phyloP scores from a whole-genome alignment of 306 rosid genomes.

The Senna siamea region DNA sequence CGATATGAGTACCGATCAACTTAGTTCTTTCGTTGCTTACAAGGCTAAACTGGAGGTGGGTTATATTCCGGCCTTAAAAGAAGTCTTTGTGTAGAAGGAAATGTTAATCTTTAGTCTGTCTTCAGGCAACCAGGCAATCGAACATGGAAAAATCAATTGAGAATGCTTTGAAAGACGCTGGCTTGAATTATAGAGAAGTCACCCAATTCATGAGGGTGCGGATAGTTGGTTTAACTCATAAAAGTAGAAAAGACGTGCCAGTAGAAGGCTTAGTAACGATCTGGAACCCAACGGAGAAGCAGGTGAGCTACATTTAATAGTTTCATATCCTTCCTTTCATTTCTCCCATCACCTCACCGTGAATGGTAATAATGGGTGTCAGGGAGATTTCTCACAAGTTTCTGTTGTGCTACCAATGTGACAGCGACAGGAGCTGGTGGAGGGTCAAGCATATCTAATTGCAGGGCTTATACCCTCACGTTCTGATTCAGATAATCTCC shows the following conservation, averaged over 20 bases:
- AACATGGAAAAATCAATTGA: constrained; percentile 70
- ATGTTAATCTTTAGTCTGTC: constrained; percentile 42
- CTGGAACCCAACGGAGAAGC: constrained; percentile 88
- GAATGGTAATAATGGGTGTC: constrained; percentile 7
- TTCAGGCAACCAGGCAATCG: constrained; percentile 72
- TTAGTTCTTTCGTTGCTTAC: constrained; percentile 69
- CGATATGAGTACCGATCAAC: constrained; percentile 87
- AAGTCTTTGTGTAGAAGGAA: constrained; percentile 37
- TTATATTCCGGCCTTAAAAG: constrained; percentile 30
- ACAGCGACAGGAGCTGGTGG: constrained; percentile 76
- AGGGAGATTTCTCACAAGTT: constrained; percentile 14
- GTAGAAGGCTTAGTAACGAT: constrained; percentile 83
- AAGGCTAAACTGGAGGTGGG: constrained; percentile 77
- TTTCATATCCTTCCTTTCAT: background rate
- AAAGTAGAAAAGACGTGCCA: constrained; percentile 45
- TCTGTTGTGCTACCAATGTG: constrained; percentile 41
- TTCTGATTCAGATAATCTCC: constrained; percentile 60
- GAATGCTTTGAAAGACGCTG: constrained; percentile 81
- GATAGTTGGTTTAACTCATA: constrained; percentile 72
- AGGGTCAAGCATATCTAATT: constrained; percentile 80
- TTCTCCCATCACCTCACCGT: background rate
- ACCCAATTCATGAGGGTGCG: constrained; percentile 78
- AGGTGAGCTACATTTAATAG: constrained; percentile 47
- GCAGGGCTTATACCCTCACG: constrained; percentile 69
- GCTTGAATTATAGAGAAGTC: constrained; percentile 71